Evolutionary conservation across 257 asterid genomes (phyloP).

Genomic region (Capsicum chinense): DNA sequence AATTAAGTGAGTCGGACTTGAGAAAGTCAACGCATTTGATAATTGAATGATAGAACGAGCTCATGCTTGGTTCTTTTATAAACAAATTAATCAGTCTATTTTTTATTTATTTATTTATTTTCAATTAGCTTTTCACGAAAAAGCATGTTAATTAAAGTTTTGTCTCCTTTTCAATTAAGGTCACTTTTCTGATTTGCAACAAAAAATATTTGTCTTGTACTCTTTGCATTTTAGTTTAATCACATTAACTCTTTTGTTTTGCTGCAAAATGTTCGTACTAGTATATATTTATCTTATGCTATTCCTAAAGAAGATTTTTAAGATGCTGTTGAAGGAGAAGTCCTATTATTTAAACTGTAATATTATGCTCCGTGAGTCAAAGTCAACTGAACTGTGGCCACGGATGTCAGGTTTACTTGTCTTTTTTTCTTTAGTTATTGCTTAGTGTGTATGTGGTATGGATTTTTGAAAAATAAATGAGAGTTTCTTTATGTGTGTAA

Average conservation of each 20-base stretch:
- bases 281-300: too few relatives aligned
- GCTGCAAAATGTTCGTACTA: too few relatives aligned
- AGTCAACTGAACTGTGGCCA: neutral
- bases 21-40: neutral
- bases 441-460: too few relatives aligned
- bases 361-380: neutral
- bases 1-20: neutral
- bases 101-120: neutral
- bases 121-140: neutral
- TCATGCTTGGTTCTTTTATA: neutral
- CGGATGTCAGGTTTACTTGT: neutral
- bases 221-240: neutral
- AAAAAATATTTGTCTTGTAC: neutral
- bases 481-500: too few relatives aligned
- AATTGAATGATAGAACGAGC: neutral
- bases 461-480: too few relatives aligned
- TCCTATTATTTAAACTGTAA: neutral
- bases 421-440: neutral
- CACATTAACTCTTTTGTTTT: neutral
- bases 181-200: neutral
- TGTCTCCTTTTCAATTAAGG: neutral
- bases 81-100: neutral
- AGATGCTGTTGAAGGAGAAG: constrained; percentile 2
- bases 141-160: neutral
- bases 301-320: neutral